Conservation (phyloP, 2,329 filamentous ascomycete species). For the Calonectria pteridis region DNA sequence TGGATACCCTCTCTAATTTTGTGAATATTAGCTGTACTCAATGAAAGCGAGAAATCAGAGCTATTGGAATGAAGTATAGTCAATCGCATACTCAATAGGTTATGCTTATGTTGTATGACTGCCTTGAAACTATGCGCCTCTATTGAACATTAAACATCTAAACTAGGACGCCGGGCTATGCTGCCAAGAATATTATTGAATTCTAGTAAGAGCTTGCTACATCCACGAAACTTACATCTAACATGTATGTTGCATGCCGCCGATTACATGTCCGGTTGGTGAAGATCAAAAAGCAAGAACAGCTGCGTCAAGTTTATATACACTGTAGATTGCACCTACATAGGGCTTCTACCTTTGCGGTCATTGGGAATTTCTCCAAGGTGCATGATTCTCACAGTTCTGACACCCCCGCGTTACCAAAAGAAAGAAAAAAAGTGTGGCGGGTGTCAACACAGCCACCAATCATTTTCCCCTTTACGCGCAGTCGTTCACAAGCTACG, state of each 20-base stretch:
- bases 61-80: neutral
- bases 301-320: no score
- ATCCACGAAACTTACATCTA: no score
- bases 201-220: neutral
- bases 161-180: neutral
- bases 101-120: neutral
- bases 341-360: neutral
- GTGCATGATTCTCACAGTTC: neutral
- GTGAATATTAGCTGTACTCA: neutral
- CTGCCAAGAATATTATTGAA: neutral
- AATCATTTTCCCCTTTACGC: neutral
- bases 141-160: neutral
- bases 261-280: no score
- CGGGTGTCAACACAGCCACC: slow-evolving; percentile 12
- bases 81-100: neutral
- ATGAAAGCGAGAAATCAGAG: neutral
- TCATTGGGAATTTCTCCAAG: neutral
- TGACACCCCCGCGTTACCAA: no score
- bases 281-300: no score
- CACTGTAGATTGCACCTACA: no score
- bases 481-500: slow-evolving; percentile 3
- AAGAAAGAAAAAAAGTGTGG: slow-evolving; percentile 24
- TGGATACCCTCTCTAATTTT: neutral
- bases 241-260: no score
- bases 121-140: no score